Evolutionary conservation across 1,284 basidiomycete species (phyloP), one percentile per base, ranked within the genome.

Genomic region (Pisolithus thermaeus): DNA sequence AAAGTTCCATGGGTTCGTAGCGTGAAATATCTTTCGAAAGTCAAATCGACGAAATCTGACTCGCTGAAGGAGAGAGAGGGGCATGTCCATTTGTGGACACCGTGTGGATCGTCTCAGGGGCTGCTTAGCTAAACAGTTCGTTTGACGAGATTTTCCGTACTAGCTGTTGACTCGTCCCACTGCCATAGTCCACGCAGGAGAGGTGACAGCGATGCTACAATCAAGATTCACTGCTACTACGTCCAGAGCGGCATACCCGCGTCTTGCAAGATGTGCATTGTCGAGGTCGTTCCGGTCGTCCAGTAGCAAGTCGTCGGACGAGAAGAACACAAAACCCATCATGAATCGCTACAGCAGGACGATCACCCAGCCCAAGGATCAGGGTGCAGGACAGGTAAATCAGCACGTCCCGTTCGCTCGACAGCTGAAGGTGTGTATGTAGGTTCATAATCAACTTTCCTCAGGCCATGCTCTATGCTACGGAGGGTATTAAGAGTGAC

Each of bases 381-480:
- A 97, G 68, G 94, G 91, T 44, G 94, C 93, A 40, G 92, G 90
- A 64, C 93, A 96, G 81, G 91, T 87, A 60, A 47, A 70, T 62
- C n/a, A 46, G 44, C 18, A 12, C 32, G 12, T 14, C 9, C 27
- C 12, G 12, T 12, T 20, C 8, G 28, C 5, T n/a, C 32, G 14
- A 22, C 35, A 4, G 5, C 8, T 46, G 27, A 45, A 42, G 38
- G 25, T 16, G 27, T 25, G 39, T 2, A 12, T n/a, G n/a, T 38
- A 39, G 38, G 8, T 38, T 16, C 0, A 7, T 38, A 23, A 36
- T 47, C 53, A 53, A 20, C 41, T 50, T 43, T 52, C 22, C 28
- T 30, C 50, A 94, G 90, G 94, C 94, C 27, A 97, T 97, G 94
- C 73, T 97, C 46, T 97, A 94, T 69, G 94, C 93, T 20, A 97